Conservation (phyloP, 176 grass and related monocot species). For the Triticum monococcum region DNA sequence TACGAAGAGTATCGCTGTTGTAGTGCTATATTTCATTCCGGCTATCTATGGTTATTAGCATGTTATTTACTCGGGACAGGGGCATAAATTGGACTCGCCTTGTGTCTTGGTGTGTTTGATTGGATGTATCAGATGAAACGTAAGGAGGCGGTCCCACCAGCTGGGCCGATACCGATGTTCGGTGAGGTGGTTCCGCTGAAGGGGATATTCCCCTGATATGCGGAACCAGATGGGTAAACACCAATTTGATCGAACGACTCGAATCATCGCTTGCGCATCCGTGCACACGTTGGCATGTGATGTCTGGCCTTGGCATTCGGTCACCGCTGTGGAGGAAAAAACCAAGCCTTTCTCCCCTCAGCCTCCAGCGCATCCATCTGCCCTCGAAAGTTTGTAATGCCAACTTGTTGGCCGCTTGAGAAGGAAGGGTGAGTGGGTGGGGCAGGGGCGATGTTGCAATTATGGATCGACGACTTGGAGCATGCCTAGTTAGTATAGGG, state of each 20-base stretch:
- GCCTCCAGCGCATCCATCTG: no score
- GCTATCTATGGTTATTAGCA: neutral
- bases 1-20: neutral
- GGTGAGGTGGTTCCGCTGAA: neutral
- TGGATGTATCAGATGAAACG: no score
- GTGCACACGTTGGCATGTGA: neutral
- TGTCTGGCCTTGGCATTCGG: neutral
- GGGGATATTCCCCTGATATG: neutral
- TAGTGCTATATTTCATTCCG: neutral
- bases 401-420: no score
- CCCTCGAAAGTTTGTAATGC: neutral
- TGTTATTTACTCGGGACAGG: neutral
- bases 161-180: neutral
- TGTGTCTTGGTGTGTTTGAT: no score
- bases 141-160: no score
- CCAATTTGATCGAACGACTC: neutral
- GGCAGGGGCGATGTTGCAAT: no score
- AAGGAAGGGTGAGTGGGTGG: no score
- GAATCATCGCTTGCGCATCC: neutral
- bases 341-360: neutral
- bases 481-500: no score
- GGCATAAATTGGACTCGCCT: neutral
- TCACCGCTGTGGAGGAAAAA: neutral
- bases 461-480: no score
- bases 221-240: neutral